Percentiles rank a stretch among this genome's conserved stretches.
Evolutionary conservation across 2,329 filamentous ascomycete genomes (phyloP).

Genomic region (Talaromyces sp.): DNA sequence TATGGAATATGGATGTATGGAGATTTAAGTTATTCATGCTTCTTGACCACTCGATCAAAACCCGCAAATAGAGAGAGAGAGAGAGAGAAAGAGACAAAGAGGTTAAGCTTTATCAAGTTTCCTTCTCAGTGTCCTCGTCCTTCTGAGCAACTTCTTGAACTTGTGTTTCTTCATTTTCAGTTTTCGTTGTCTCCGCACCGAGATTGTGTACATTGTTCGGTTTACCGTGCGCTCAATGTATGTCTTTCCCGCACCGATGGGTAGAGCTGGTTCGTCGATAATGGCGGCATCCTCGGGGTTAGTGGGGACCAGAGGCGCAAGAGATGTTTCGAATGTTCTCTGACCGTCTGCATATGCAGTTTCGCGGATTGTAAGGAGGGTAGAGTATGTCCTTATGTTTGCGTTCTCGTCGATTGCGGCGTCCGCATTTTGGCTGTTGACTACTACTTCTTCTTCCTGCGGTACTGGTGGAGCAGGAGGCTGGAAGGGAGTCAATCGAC

Average conservation of each 20-base stretch:
- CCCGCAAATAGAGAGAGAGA: too few species aligned
- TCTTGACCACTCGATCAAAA: too few species aligned
- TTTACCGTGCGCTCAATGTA: conserved; percentile 67
- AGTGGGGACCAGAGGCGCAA: conserved; percentile 44
- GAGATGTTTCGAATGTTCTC: conserved; percentile 49
- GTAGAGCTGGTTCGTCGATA: conserved; percentile 36
- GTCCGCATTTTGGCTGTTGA: conserved; percentile 29
- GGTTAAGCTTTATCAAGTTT: conserved; percentile 64
- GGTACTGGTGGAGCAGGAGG: conserved; percentile 75
- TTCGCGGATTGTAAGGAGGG: conserved; percentile 50
- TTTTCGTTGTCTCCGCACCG: conserved; percentile 85
- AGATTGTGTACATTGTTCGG: conserved; percentile 69
- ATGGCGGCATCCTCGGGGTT: conserved; percentile 36
- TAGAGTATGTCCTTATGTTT: conserved; percentile 42
- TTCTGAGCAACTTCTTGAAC: conserved; percentile 98
- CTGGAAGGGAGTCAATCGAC: conserved; percentile 71
- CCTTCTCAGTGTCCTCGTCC: conserved; percentile 79
- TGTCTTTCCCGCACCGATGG: conserved; percentile 43
- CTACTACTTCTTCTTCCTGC: conserved; percentile 45
- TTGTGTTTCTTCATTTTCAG: conserved; percentile 99
- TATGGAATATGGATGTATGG: too few species aligned
- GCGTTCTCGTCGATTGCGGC: conserved; percentile 26
- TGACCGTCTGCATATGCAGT: conserved; percentile 47
- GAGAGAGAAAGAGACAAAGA: conserved; percentile 16
- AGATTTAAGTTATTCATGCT: background rate